Base-by-base conservation (phyloP, 2,329 filamentous ascomycete genomes). In the Cordyceps javanica region DNA sequence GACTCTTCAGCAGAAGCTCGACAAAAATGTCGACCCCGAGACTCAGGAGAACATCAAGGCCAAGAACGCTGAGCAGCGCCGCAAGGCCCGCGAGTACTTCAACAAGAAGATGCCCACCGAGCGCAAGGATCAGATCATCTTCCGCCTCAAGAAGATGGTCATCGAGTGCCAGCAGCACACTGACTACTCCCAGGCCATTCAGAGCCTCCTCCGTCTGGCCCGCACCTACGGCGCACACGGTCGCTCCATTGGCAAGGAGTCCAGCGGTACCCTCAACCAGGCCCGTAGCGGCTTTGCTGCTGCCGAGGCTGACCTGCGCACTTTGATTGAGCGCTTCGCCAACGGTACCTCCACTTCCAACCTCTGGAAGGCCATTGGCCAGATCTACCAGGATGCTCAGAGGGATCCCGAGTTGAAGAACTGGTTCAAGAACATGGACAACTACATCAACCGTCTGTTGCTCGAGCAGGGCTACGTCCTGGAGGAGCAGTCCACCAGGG, bases 91-190 rank as follows among this genome's bases (percentile, higher is more conserved):
- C 68, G 83, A 89, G 64, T 97, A 97, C 70, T 76, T 97, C 57
- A 81, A 84, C 65, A 82, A 86, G 67, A 99, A 97, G 80, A 82
- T 99, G 74, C 92, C 94, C 1, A 77, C 93, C 73, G 92, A 97
- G 72, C 91, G 94, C 60, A 91, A 92, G 60, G 91, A 97, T 8
- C 91, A 96, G 78, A 87, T 87, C 57, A 87, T 97, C 66, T 96
- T 86, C 82, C 89, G 94, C 38, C 75, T 99, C 64, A 99, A 85
- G 85, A 97, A 97, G 84, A 96, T 97, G 89, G 77, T 99, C 39
- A 86, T 97, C 46, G 94, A 99, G 74, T 91, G 96, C 66, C 94
- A 99, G 75, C 90, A 93, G 58, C 94, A 97, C 69, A 84, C 90
- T 59, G 93, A 99, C 67, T 99, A 97, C 73, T 86, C 92, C 65